These are phyloP conservation scores for Pisolithus marmoratus DNA, from an alignment of 768 basidiomycete genomes.

Conservation along the genomic window DNA sequence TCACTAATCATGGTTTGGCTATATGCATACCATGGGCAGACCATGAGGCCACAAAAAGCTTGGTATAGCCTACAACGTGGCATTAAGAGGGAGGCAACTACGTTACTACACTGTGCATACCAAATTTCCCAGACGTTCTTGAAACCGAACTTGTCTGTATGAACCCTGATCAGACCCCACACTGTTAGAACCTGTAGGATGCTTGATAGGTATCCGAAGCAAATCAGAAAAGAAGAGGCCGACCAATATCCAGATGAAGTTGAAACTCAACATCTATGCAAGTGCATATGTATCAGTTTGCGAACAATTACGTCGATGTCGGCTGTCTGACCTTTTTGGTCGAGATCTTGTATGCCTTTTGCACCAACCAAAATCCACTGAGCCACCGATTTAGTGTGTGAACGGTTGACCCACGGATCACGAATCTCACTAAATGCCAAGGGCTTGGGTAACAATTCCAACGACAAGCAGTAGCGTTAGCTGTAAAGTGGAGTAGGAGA, in stretches of 20 bases:
- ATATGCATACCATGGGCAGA: slow-evolving; percentile 78
- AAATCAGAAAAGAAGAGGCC: slow-evolving; percentile 9
- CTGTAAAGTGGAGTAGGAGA: slow-evolving; percentile 67
- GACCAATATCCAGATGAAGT: slow-evolving; percentile 67
- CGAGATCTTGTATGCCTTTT: slow-evolving; percentile 55
- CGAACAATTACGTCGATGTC: background rate
- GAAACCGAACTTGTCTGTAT: slow-evolving; percentile 70
- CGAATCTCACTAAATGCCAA: slow-evolving; percentile 59
- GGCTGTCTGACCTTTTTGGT: slow-evolving; percentile 45
- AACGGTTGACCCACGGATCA: background rate
- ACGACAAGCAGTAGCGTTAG: slow-evolving; percentile 63
- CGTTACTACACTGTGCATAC: slow-evolving; percentile 24
- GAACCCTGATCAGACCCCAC: slow-evolving; percentile 77
- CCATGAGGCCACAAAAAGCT: slow-evolving; percentile 68
- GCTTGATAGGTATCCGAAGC: background rate
- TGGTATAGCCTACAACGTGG: slow-evolving; percentile 44
- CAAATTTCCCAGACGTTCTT: slow-evolving; percentile 83
- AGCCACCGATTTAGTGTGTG: background rate
- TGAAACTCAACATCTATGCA: slow-evolving; percentile 64
- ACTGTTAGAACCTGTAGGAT: slow-evolving; percentile 48
- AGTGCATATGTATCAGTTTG: background rate
- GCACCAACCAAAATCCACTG: slow-evolving; percentile 64
- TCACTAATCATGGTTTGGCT: slow-evolving; percentile 82
- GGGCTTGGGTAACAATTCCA: slow-evolving; percentile 55
- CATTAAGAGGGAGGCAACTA: background rate